Base-by-base conservation (phyloP, 1,284 basidiomycete genomes). In the Boletus semigastroideus region DNA sequence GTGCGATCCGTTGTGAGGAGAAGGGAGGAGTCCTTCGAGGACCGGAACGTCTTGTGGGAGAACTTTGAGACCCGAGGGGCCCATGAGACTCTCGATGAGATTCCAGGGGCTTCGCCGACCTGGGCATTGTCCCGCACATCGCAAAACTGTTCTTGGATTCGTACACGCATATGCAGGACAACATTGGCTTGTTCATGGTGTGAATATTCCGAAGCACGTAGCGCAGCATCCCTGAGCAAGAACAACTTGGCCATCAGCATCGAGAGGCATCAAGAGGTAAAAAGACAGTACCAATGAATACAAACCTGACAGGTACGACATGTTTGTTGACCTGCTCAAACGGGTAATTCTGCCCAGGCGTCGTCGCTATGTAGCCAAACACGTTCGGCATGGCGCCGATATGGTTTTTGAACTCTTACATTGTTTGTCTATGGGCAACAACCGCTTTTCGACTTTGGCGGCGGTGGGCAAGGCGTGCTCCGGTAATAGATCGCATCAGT, bases 231-330 rank as follows among this genome's bases (percentile, higher is more conserved):
- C 83, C 84, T 87, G 43, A 27, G 40, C 1, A 41, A 22, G 42
- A 12, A 3, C 6, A 27, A 30, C n/a, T n/a, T n/a, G 27, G 8
- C 17, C 13, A 22, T 55, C 39, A 48, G 41, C 31, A 47, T n/a
- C 31, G 14, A n/a, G n/a, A 20, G 19, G 42, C 16, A 31, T 33
- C 30, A 44, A 45, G 8, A 22, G 11, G 46, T 30, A 36, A 8
- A 16, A 40, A 25, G 47, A 28, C 20, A 52, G 43, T 58, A 85
- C 86, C 86, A 34, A 86, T 81, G 68, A 86, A 90, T 25, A 87
- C 78, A 63, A 90, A 89, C 65, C 90, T 87, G 11, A 83, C 79
- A 2, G 87, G 87, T 0, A 87, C 82, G 28, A 89, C 74, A n/a
- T 82, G 77, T 50, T 78, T 75, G 46, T 72, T 67, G 19, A 86